Percentiles rank a stretch among this genome's conserved stretches.
These are phyloP conservation scores for Plantago major DNA, from an alignment of 257 asterid genomes.

Conservation along the genomic window DNA sequence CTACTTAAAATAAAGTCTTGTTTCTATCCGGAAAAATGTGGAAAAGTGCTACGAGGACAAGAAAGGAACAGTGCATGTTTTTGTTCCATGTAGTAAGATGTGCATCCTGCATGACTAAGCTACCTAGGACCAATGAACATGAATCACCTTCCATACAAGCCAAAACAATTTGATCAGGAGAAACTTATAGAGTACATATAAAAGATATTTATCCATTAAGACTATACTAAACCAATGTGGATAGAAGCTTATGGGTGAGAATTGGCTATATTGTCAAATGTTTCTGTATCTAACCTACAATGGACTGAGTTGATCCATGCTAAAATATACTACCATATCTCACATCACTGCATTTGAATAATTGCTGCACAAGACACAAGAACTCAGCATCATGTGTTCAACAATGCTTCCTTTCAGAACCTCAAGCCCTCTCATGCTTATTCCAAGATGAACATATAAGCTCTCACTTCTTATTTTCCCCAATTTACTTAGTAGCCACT, in stretches of 20 bases:
- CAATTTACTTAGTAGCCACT: slow-evolving; percentile 65
- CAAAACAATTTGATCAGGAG: slow-evolving; percentile 7
- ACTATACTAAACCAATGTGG: slow-evolving; percentile 7
- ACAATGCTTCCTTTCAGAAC: too few species aligned
- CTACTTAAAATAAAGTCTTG: too few species aligned
- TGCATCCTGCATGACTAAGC: slow-evolving; percentile 20
- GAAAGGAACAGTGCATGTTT: too few species aligned
- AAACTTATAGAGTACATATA: background rate
- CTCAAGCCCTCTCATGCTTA: slow-evolving; percentile 58
- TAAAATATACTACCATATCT: too few species aligned
- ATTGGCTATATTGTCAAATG: background rate
- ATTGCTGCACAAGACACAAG: too few species aligned
- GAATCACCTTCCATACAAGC: slow-evolving; percentile 18
- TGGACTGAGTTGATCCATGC: slow-evolving; percentile 33
- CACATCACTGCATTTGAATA: too few species aligned
- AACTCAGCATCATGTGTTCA: too few species aligned
- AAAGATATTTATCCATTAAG: background rate
- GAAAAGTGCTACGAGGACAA: too few species aligned
- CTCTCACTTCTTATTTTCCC: slow-evolving; percentile 51
- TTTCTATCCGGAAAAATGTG: too few species aligned
- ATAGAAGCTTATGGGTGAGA: slow-evolving; percentile 7
- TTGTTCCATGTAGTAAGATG: too few species aligned
- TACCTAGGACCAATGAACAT: slow-evolving; percentile 19
- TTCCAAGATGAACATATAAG: slow-evolving; percentile 85
- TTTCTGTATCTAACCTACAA: slow-evolving; percentile 17